These are phyloP conservation scores for Taxawa tesnikishii DNA, from an alignment of 2,329 filamentous ascomycete genomes.

Conservation along the genomic window DNA sequence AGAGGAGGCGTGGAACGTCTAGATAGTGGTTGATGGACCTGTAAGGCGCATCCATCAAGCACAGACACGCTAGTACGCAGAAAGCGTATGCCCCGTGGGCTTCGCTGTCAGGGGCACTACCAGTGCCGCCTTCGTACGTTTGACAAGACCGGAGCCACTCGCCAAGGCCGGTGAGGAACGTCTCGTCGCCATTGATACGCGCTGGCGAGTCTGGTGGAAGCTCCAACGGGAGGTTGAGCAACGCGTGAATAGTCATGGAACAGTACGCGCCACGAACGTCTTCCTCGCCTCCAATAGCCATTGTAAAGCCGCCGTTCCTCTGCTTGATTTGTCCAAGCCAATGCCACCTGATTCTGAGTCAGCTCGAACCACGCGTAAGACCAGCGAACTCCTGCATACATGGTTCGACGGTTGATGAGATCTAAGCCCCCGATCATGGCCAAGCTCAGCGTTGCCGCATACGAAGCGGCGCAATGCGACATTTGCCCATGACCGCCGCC, in stretches of 20 bases:
- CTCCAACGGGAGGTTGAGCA: conserved; percentile 72
- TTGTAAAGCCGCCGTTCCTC: conserved; percentile 75
- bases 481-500: conserved; percentile 86
- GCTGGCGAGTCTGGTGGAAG: conserved; percentile 63
- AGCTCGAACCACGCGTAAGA: conserved; percentile 10
- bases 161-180: conserved; percentile 60
- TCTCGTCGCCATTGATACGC: conserved; percentile 47
- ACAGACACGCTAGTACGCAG: conserved; percentile 79
- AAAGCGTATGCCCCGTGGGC: conserved; percentile 96
- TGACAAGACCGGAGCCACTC: conserved; percentile 81
- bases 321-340: conserved; percentile 85
- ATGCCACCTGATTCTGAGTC: conserved; percentile 48
- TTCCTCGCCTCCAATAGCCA: conserved; percentile 77
- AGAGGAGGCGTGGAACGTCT: conserved; percentile 62
- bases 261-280: conserved; percentile 94
- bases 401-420: conserved; percentile 64
- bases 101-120: conserved; percentile 71
- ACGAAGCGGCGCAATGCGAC: conserved; percentile 80
- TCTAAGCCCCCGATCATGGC: conserved; percentile 65
- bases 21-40: conserved; percentile 64
- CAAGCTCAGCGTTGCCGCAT: conserved; percentile 70
- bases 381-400: conserved; percentile 34
- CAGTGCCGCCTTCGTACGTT: conserved; percentile 91
- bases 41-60: conserved; percentile 70
- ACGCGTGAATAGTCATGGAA: conserved; percentile 68